Base-by-base conservation (phyloP, 441 rosid genomes). In the Euphorbia corollata region DNA sequence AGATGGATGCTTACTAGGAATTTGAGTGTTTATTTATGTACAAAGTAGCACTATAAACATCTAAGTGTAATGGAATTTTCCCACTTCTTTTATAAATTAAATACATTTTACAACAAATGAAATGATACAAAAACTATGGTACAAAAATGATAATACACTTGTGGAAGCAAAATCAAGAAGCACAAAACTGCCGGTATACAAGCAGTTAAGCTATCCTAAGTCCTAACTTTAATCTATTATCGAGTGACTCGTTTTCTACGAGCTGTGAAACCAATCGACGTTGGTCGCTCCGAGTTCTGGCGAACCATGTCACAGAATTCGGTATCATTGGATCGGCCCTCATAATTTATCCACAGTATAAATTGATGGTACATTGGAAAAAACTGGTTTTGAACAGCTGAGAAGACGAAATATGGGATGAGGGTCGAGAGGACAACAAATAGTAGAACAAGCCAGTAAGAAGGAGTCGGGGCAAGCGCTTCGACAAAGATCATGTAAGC, bases 321-420 rank as follows among this genome's bases (percentile, higher is more conserved):
- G 0, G 90, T 86, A 68, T 94, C 94, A 39, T 86, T 79, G 0
- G 84, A 65, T 27, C 65, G 84, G 30, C 92, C 94, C 56, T 88
- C 98, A 7, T 74, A 64, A 62, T 89, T 70, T 19, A 89, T 84
- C 99, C 93, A 82, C 65, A 85, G 98, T 58, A 94, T 86, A 86
- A 85, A 91, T 66, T 86, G 92, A 69, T 94, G 97, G 80, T 86
- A 86, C 73, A 83, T 71, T 0, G 99, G 99, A 84, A 89, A 94
- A 75, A 89, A 87, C 75, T 88, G 76, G 83, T 83, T 85, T 69
- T 87, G 87, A 69, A 87, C 47, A 16, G 96, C 77, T 0, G 91
- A 80, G 75, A 68, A 88, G 18, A 77, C 10, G 71, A 88, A 91
- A 82, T 80, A 94, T 0, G 97, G 98, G 65, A 89, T 66, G 20